These are phyloP conservation scores for Heterococcus sp. DNA, from an alignment of 108 stramenopile genomes.

Conservation along the genomic window DNA sequence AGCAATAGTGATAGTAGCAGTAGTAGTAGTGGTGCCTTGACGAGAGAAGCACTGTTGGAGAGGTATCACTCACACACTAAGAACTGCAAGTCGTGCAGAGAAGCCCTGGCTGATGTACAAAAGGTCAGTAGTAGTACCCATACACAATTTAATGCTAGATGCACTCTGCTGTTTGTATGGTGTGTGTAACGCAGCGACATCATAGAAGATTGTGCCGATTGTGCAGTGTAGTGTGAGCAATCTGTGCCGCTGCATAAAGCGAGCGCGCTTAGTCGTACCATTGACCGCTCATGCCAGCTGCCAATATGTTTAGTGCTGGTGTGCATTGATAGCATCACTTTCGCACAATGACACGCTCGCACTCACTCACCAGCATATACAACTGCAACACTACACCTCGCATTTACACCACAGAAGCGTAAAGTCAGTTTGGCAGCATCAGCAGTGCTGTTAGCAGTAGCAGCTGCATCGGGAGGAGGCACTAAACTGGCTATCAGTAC, in stretches of 20 bases:
- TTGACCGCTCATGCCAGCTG: too few relatives aligned
- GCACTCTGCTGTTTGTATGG: not conserved
- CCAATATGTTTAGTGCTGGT: too few relatives aligned
- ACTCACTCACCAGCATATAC: too few relatives aligned
- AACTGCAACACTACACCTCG: not conserved
- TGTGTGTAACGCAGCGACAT: too few relatives aligned
- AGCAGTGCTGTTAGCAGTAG: not conserved
- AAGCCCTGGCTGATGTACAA: not conserved
- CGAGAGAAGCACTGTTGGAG: slow-evolving; percentile 12
- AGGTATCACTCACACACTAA: slow-evolving; percentile 19
- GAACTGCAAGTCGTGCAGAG: slow-evolving; percentile 25
- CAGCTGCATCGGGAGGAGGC: not conserved
- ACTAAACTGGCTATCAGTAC: not conserved
- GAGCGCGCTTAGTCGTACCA: too few relatives aligned
- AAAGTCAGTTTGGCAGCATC: not conserved
- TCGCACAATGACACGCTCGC: too few relatives aligned
- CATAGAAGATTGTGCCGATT: not conserved
- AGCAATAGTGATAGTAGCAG: too few relatives aligned
- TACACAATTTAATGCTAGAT: not conserved
- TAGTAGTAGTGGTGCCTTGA: too few relatives aligned
- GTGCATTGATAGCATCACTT: too few relatives aligned
- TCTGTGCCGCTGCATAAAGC: not conserved
- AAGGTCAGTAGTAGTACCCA: not conserved
- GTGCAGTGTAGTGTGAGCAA: not conserved
- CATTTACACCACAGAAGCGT: not conserved